phyloP scores from a whole-genome alignment of 257 asterid species.

The Forsythia viridissima region DNA sequence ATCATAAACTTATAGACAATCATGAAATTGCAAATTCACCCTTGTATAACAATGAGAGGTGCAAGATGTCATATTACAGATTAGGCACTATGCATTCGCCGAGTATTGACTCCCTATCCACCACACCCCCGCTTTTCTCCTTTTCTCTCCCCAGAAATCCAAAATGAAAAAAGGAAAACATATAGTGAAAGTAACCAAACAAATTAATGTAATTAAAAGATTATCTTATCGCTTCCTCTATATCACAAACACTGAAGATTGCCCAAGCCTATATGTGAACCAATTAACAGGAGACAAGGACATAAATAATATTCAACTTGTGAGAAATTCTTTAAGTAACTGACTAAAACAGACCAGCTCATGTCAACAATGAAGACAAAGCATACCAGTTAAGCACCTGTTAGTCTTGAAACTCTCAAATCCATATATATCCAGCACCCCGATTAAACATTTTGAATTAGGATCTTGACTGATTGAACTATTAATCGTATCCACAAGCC shows the following conservation, averaged over 20 bases:
- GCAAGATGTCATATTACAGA: background rate
- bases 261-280: slow-evolving; percentile 10
- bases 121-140: background rate
- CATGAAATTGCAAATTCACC: background rate
- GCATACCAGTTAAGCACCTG: slow-evolving; percentile 91
- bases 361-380: slow-evolving; percentile 44
- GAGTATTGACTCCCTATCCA: background rate
- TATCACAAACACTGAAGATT: background rate
- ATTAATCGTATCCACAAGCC: slow-evolving; percentile 81
- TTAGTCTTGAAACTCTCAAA: slow-evolving; percentile 93
- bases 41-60: background rate
- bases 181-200: background rate
- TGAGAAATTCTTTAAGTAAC: slow-evolving; percentile 14
- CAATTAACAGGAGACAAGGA: slow-evolving; percentile 13
- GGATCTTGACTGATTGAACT: slow-evolving; percentile 80
- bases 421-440: slow-evolving; percentile 86
- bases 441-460: slow-evolving; percentile 61
- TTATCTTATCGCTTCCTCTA: background rate
- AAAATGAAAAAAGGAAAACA: background rate
- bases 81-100: background rate
- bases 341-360: slow-evolving; percentile 25
- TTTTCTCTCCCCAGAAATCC: background rate
- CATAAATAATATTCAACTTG: slow-evolving; percentile 16
- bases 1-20: background rate
- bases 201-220: background rate